Percentiles rank a stretch among this genome's conserved stretches.
Evolutionary conservation across 495 filamentous ascomycete species (phyloP).

Genomic region (Physcia stellaris): DNA sequence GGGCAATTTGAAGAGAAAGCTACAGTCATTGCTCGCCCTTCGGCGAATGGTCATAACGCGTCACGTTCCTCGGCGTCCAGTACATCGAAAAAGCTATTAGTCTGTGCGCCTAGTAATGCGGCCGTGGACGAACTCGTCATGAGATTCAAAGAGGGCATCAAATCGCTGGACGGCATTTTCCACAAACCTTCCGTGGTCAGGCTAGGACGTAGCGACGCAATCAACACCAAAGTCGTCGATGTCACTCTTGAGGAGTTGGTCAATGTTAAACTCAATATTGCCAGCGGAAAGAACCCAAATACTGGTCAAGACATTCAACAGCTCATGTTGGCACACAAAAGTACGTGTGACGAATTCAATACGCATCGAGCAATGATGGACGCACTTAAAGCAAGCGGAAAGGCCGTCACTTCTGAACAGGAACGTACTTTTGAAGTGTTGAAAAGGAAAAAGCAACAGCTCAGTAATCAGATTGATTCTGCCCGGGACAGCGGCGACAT

Average conservation of each 20-base stretch:
- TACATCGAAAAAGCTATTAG: constrained; percentile 70
- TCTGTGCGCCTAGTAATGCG: constrained; percentile 94
- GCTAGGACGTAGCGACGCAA: constrained; percentile 84
- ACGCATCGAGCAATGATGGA: constrained; percentile 56
- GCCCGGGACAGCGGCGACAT: constrained; percentile 73
- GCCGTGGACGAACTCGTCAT: constrained; percentile 94
- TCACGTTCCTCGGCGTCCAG: constrained; percentile 18
- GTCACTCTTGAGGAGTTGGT: constrained; percentile 92
- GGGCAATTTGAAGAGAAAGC: constrained; percentile 38
- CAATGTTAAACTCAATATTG: constrained; percentile 47
- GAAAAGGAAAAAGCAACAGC: constrained; percentile 59
- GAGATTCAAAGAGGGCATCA: constrained; percentile 80
- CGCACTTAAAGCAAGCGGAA: constrained; percentile 47
- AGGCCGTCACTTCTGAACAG: constrained; percentile 46
- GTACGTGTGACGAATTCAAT: constrained; percentile 55
- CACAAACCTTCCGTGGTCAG: constrained; percentile 74
- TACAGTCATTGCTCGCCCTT: constrained; percentile 36
- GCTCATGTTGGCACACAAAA: constrained; percentile 69
- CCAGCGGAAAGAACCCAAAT: constrained; percentile 22
- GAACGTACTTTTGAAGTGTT: constrained; percentile 61
- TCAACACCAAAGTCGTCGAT: constrained; percentile 78
- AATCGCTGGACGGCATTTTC: constrained; percentile 52
- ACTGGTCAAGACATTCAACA: constrained; percentile 50
- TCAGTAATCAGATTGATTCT: constrained; percentile 71
- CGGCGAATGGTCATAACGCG: constrained; percentile 11